These are phyloP conservation scores for Aspergillus ustus DNA, from an alignment of 2,329 filamentous ascomycete genomes.

Conservation along the genomic window DNA sequence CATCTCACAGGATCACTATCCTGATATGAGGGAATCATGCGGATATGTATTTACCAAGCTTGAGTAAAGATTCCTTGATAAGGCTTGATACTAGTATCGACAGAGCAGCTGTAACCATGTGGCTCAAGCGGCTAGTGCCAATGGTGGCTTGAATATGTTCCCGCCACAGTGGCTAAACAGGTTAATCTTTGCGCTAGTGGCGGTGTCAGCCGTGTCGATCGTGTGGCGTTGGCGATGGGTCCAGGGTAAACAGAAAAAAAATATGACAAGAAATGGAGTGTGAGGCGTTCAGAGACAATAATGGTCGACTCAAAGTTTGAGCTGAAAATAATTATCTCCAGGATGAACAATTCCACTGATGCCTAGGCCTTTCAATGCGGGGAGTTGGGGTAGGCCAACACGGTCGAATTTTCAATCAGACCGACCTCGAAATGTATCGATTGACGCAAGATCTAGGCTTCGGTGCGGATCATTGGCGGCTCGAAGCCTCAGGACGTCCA, in stretches of 20 bases:
- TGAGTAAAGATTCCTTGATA: background rate
- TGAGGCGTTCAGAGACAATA: background rate
- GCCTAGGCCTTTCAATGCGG: background rate
- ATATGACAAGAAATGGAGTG: background rate
- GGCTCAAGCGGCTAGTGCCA: background rate
- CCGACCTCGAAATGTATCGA: background rate
- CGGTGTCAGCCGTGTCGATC: background rate
- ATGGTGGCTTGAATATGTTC: background rate
- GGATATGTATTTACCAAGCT: background rate
- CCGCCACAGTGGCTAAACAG: conserved; percentile 3
- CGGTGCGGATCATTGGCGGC: background rate
- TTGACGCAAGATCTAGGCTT: background rate
- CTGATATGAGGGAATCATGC: background rate
- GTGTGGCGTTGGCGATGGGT: background rate
- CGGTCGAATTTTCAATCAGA: background rate
- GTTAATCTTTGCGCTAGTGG: background rate
- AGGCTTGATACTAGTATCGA: background rate
- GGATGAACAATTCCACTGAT: background rate
- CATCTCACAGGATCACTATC: too few relatives aligned
- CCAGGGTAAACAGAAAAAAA: background rate
- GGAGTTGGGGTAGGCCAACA: background rate
- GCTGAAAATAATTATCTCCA: background rate
- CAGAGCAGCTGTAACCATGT: background rate
- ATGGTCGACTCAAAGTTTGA: background rate
- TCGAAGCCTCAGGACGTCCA: background rate